Evolutionary conservation across 129 eudicot genomes (phyloP).

Genomic region (Rutidosis leptorrhynchoides): DNA sequence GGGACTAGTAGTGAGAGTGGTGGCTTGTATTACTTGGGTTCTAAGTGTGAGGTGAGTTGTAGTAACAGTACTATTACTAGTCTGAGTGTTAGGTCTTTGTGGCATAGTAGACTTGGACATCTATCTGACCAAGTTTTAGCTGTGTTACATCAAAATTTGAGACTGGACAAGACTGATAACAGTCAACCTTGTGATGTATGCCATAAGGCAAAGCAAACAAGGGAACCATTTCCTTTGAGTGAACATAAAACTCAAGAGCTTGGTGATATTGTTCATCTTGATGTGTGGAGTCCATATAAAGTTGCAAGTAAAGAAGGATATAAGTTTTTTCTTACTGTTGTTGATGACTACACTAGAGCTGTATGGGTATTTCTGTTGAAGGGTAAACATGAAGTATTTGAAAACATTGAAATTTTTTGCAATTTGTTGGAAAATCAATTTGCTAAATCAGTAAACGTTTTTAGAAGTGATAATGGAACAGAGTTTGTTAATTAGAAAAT

Average conservation of each 20-base stretch:
- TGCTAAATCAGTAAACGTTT: background rate
- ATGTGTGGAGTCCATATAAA: background rate
- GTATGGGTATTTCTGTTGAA: too few relatives aligned
- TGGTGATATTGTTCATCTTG: background rate
- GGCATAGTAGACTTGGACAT: too few relatives aligned
- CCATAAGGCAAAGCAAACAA: background rate
- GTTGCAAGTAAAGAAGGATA: background rate
- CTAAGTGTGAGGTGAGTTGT: too few relatives aligned
- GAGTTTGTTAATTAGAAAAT: background rate
- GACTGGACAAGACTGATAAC: too few relatives aligned
- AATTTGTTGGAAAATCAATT: background rate
- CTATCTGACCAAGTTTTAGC: too few relatives aligned
- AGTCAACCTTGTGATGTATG: background rate
- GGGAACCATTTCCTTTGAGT: too few relatives aligned
- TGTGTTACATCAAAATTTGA: background rate
- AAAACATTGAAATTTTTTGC: too few relatives aligned
- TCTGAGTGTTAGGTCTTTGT: too few relatives aligned
- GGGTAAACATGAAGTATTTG: too few relatives aligned
- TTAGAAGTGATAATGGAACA: background rate
- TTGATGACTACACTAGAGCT: too few relatives aligned
- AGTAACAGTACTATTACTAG: background rate
- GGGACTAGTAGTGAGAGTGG: background rate
- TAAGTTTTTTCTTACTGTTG: too few relatives aligned
- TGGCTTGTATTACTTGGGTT: background rate
- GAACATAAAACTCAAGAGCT: background rate